Evolutionary conservation across 805 yeast species (phyloP), one percentile per base, ranked within the genome.

Genomic region (Candida maris): DNA sequence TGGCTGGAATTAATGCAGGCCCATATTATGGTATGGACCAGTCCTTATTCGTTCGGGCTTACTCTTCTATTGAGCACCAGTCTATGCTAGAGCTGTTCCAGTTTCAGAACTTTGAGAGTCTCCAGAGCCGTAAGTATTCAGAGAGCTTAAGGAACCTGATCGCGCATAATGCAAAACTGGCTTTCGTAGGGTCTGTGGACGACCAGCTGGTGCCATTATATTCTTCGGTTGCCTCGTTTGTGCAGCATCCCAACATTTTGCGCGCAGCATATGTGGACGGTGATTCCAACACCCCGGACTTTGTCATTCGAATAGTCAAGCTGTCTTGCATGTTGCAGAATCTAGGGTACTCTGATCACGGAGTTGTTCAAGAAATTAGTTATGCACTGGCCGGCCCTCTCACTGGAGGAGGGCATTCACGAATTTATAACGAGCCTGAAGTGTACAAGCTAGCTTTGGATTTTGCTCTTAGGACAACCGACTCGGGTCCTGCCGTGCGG

Each of bases 1-100:
- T 91, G 98, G 97, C 97, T 0, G 97, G 97, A 1, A 77, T 89
- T 17, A 86, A 88, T 50, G 78, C 86, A 56, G 98, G 98, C 0
- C 98, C 98, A 2, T 85, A 86, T 54, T 86, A 79, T 47, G 97
- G 97, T 0, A 76, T 78, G 49, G 97, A 93, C 55, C 88, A 86
- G 57, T 78, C 80, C 7, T 64, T 88, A 18, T 75, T 89, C 43
- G 81, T 91, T 61, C 74, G 88, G 45, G 96, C 97, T 0, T 88
- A 88, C 52, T 81, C 95, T 1, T 79, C 95, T 0, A 82, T 91
- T 41, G 98, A 93, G 55, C 84, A 80, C 47, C 95, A 84, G 36
- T 85, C 97, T 0, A 61, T 91, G 62, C 64, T 73, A 49, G 98
- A 91, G 59, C 65, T 91, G 35, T 91, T 91, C 61, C 93, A 88